Evolutionary conservation across 2,329 filamentous ascomycete species (phyloP).

Genomic region (Incumbomyces lentus): DNA sequence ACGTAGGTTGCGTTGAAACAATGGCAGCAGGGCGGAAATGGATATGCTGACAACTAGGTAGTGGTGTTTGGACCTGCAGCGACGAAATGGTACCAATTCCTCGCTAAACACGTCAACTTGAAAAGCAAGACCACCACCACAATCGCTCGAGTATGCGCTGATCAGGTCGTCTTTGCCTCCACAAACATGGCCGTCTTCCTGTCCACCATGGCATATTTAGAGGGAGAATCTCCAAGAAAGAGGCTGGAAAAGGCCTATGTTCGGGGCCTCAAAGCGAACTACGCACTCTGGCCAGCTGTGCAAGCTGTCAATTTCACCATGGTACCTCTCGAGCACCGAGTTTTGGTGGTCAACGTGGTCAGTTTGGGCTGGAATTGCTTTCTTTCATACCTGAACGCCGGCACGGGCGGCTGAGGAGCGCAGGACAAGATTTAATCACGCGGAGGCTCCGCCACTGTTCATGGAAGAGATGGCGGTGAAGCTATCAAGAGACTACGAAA

Average conservation of each 20-base stretch:
- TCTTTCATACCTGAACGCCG: constrained; percentile 44
- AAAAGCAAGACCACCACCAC: constrained; percentile 59
- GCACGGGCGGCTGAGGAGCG: too few species aligned
- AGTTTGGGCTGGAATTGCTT: constrained; percentile 56
- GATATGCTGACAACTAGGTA: constrained; percentile 25
- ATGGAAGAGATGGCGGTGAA: too few species aligned
- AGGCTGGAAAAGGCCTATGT: constrained; percentile 64
- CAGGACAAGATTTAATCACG: too few species aligned
- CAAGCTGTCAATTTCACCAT: constrained; percentile 82
- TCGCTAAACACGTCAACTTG: constrained; percentile 59
- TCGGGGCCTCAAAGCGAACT: constrained; percentile 68
- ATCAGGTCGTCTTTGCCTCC: constrained; percentile 79
- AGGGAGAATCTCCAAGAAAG: constrained; percentile 55
- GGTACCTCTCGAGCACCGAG: constrained; percentile 69
- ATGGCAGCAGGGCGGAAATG: too few species aligned
- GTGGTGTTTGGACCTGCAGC: constrained; percentile 79
- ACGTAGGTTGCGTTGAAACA: constrained; percentile 25
- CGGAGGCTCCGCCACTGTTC: too few species aligned
- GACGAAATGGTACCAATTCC: constrained; percentile 74
- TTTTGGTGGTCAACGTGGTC: constrained; percentile 78
- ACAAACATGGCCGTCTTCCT: constrained; percentile 73
- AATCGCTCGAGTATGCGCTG: constrained; percentile 63
- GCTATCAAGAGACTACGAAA: too few species aligned
- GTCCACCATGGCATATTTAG: constrained; percentile 71
- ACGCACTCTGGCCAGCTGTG: constrained; percentile 76